Base-by-base conservation (phyloP, 495 filamentous ascomycete species). In the Aspergillus bridgeri region DNA sequence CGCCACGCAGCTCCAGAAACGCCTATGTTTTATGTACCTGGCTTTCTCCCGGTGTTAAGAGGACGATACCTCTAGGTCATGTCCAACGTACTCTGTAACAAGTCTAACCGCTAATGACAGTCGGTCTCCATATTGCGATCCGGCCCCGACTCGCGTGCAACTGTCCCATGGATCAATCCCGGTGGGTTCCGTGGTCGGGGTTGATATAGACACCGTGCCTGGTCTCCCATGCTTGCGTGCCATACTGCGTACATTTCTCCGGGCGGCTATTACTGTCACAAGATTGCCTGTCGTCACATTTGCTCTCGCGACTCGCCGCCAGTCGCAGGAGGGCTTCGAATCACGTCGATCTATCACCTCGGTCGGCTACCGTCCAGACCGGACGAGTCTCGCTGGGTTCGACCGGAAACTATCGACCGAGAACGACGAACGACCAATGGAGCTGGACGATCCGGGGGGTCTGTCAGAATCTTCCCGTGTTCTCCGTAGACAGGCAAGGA, bases 121-220 rank as follows among this genome's bases (percentile, higher is more conserved):
- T 54, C 29, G 48, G 48, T 50, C 47, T 45, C 62, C 56, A 54
- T 21, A 51, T 38, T 38, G 24, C 57, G 57, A 65, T 60, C 63
- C 59, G 62, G 60, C 58, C 62, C 50, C 62, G 60, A 49, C 51
- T 48, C 63, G 56, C 47, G 63, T 58, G 59, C 49, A 54, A 46
- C 51, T 44, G 42, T 56, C 51, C 63, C 63, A 61, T 62, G 63
- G 63, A 24, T 62, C 53, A 38, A 8, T 42, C 47, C 63, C 63
- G 60, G 58, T 5, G 19, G 58, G 52, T 59, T 60, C 63, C 63
- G 60, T 55, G 13, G 23, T 13, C 33, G 33, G n/a, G 33, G 33
- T 38, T 38, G 33, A 38, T 38, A 38, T 38, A 13, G 33, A 38
- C 11, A 38, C 1, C 33, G 33, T 38, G 13, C 33, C 33, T 38